Conservation (phyloP, 306 rosid species). For the Gastrolobium villosum region DNA sequence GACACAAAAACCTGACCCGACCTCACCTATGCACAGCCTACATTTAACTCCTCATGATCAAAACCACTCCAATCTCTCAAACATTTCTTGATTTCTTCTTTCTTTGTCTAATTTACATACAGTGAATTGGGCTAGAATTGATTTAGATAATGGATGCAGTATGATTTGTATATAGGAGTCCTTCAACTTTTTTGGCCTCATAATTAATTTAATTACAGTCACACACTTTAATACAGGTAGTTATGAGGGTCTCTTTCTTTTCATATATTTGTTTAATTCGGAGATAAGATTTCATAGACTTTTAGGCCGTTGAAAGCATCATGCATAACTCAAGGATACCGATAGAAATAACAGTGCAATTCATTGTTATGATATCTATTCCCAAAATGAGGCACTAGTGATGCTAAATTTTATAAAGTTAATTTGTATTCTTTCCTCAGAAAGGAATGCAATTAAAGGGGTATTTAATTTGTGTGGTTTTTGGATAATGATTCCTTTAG, state of each 20-base stretch:
- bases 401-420: constrained; percentile 60
- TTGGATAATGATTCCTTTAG: constrained; percentile 72
- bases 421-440: constrained; percentile 68
- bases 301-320: constrained; percentile 50
- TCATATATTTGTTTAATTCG: constrained; percentile 27
- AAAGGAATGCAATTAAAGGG: constrained; percentile 63
- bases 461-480: constrained; percentile 66
- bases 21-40: too few species aligned
- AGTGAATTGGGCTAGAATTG: too few species aligned
- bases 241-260: neutral
- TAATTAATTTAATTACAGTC: neutral
- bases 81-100: too few species aligned
- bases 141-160: too few species aligned
- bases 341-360: constrained; percentile 42
- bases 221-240: neutral
- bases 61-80: neutral
- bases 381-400: constrained; percentile 56
- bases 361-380: constrained; percentile 45
- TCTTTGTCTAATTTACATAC: too few species aligned
- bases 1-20: too few species aligned
- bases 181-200: too few species aligned
- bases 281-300: constrained; percentile 34
- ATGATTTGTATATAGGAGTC: too few species aligned
- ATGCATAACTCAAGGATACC: neutral
- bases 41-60: too few species aligned